These are phyloP conservation scores for Botryotinia calthae DNA, from an alignment of 2,329 filamentous ascomycete species.

Conservation along the genomic window DNA sequence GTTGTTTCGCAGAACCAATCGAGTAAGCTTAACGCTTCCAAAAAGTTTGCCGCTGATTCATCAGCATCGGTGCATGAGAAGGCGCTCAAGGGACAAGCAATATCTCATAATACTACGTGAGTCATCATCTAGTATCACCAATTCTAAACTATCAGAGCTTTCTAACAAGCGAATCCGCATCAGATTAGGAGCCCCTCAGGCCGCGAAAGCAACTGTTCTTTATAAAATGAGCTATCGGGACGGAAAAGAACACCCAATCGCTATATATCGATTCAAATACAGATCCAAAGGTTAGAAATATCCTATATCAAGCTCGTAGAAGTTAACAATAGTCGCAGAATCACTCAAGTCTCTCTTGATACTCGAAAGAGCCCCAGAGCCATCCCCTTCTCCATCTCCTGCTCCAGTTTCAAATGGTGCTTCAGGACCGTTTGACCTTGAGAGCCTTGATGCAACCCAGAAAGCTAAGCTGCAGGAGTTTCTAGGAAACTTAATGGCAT, in stretches of 20 bases:
- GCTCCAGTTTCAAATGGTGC: not conserved
- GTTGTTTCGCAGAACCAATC: too few species aligned
- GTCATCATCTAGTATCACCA: too few species aligned
- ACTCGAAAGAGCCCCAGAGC: conserved; percentile 1
- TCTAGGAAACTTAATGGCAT: not conserved
- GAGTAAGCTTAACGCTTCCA: too few species aligned
- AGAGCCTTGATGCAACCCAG: not conserved
- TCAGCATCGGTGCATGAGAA: too few species aligned
- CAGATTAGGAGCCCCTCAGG: too few species aligned
- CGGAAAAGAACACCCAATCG: not conserved
- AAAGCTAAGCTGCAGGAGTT: conserved; percentile 12
- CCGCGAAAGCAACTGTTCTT: too few species aligned
- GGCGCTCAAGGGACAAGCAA: too few species aligned
- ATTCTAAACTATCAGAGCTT: too few species aligned
- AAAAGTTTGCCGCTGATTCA: too few species aligned
- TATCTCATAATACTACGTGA: too few species aligned
- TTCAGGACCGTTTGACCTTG: not conserved
- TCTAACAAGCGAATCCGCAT: too few species aligned
- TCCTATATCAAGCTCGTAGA: not conserved
- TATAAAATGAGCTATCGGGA: too few species aligned
- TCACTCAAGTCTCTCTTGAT: conserved; percentile 14
- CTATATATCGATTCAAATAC: conserved; percentile 12
- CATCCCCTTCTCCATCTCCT: not conserved
- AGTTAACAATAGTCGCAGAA: not conserved
- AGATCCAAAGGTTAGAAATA: not conserved